Percentiles rank a stretch among this genome's conserved stretches.
Conservation (phyloP, 176 grass and related monocot species). For the Dactylis glomerata region DNA sequence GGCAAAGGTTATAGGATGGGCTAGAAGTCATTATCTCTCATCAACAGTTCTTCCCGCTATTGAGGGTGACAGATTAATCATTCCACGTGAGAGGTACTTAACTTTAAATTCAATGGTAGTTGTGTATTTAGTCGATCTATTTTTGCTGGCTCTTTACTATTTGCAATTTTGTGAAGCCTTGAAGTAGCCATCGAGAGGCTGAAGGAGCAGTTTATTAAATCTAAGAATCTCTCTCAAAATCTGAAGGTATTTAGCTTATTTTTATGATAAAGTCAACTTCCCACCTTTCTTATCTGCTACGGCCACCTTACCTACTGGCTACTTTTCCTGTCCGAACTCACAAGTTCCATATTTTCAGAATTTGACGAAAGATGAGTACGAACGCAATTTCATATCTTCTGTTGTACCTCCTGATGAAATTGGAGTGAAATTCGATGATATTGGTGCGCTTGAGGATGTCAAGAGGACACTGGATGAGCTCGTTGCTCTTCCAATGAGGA, state of each 20-base stretch:
- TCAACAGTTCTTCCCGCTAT: constrained; percentile 54
- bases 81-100: constrained; percentile 82
- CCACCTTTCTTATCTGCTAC: constrained; percentile 11
- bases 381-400: constrained; percentile 84
- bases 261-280: constrained; percentile 13
- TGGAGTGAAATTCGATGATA: constrained; percentile 96
- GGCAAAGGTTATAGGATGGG: constrained; percentile 80
- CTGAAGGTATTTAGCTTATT: constrained; percentile 56
- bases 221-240: constrained; percentile 73
- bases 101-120: neutral
- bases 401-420: constrained; percentile 89
- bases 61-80: constrained; percentile 63
- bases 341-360: constrained; percentile 42
- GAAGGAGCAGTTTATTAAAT: constrained; percentile 65
- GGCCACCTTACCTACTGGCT: neutral
- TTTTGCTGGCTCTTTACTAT: constrained; percentile 9
- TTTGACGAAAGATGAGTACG: constrained; percentile 90
- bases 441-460: constrained; percentile 89
- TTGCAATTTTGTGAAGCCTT: constrained; percentile 56
- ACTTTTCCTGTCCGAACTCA: constrained; percentile 16
- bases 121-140: constrained; percentile 27
- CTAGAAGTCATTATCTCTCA: constrained; percentile 86
- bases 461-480: constrained; percentile 93
- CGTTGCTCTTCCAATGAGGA: constrained; percentile 91
- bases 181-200: constrained; percentile 77